phyloP scores from a whole-genome alignment of 164 flowering plant genomes.

The Cinnamomum chago region DNA sequence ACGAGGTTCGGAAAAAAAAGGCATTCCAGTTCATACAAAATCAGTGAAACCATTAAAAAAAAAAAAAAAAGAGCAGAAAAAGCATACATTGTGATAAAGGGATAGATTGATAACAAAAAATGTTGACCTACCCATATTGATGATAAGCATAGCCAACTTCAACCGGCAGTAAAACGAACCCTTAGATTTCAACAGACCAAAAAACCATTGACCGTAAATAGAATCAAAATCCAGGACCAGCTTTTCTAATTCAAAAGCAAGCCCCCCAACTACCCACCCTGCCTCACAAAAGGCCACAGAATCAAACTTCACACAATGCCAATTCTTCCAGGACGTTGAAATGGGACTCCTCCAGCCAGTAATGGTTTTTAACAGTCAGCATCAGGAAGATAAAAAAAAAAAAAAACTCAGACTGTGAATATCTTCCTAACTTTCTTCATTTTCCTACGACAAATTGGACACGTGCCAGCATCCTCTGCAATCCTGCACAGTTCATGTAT shows the following conservation, averaged over 20 bases:
- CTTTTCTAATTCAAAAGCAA: background rate
- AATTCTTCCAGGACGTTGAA: background rate
- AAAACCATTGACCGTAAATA: no score
- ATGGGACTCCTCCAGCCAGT: background rate
- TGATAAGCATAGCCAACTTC: background rate
- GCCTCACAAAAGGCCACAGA: background rate
- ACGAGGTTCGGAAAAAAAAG: no score
- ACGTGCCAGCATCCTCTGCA: slow-evolving; percentile 45
- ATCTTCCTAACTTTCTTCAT: slow-evolving; percentile 56
- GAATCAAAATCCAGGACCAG: background rate
- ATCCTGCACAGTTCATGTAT: slow-evolving; percentile 35
- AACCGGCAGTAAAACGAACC: background rate
- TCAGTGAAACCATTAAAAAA: no score
- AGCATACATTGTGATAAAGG: background rate
- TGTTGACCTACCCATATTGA: background rate
- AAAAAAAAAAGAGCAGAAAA: background rate
- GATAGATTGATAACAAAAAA: background rate
- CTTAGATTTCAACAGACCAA: background rate
- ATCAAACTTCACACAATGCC: no score
- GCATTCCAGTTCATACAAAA: no score
- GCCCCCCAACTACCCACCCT: background rate
- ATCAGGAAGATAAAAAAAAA: background rate
- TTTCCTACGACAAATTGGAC: slow-evolving; percentile 53
- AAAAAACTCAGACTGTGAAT: slow-evolving; percentile 36
- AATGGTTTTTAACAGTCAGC: background rate